Evolutionary conservation across 352 stramenopile genomes (phyloP).

Genomic region (Phytophthora capsici): DNA sequence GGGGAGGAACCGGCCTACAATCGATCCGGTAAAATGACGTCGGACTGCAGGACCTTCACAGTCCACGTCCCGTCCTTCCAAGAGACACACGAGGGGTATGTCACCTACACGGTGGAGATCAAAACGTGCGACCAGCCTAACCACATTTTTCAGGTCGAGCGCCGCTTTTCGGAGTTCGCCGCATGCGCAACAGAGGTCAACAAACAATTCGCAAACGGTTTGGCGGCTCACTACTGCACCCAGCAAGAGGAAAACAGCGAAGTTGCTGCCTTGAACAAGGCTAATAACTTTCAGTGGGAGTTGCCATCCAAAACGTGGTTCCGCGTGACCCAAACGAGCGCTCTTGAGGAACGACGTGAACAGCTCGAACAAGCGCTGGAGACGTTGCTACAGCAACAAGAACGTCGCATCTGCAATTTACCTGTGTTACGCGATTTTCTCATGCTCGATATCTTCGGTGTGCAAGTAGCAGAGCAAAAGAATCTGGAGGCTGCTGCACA

Average conservation of each 20-base stretch:
- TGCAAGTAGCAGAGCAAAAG: slow-evolving; percentile 72
- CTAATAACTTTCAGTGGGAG: slow-evolving; percentile 52
- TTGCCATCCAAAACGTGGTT: slow-evolving; percentile 86
- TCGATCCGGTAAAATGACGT: slow-evolving; percentile 12
- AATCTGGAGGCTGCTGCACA: slow-evolving; percentile 27
- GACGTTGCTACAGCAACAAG: slow-evolving; percentile 49
- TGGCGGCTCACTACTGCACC: slow-evolving; percentile 13
- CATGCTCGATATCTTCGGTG: slow-evolving; percentile 81
- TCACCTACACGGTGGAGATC: slow-evolving; percentile 66
- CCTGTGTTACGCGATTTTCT: slow-evolving; percentile 77
- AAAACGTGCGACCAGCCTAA: slow-evolving; percentile 41
- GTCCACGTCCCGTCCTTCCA: slow-evolving; percentile 64
- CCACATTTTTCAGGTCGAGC: slow-evolving; percentile 64
- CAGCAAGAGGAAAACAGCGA: slow-evolving; percentile 22
- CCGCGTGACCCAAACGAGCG: slow-evolving; percentile 60
- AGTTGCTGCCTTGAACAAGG: neutral
- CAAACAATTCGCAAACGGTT: slow-evolving; percentile 38
- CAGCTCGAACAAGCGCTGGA: slow-evolving; percentile 65
- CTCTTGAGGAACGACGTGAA: slow-evolving; percentile 67
- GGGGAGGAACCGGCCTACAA: slow-evolving; percentile 16
- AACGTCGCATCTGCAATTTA: slow-evolving; percentile 49
- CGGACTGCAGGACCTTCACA: slow-evolving; percentile 52
- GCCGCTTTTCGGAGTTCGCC: slow-evolving; percentile 84
- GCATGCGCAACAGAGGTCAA: slow-evolving; percentile 56
- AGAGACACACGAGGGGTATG: slow-evolving; percentile 70